Percentiles rank a stretch among this genome's conserved stretches.
phyloP scores from a whole-genome alignment of 2,329 filamentous ascomycete genomes.

The Elsinoe necatrix region DNA sequence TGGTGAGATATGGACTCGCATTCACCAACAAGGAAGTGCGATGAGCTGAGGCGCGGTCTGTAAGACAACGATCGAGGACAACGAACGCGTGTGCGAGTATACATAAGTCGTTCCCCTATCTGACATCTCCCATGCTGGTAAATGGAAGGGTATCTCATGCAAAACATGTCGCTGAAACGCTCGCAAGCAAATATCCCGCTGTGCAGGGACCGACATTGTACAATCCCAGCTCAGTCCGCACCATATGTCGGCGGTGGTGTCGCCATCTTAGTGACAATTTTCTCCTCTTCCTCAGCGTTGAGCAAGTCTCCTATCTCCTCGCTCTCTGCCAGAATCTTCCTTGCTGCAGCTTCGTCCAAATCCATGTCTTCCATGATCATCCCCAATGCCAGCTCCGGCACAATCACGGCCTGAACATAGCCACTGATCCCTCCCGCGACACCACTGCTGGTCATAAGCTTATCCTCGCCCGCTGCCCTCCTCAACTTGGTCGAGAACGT shows the following conservation, averaged over 20 bases:
- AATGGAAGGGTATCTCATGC: constrained; percentile 2
- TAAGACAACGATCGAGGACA: background rate
- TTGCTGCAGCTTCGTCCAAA: constrained; percentile 21
- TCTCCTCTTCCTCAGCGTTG: constrained; percentile 26
- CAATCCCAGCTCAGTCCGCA: background rate
- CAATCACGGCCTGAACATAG: constrained; percentile 30
- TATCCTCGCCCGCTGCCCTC: constrained; percentile 23
- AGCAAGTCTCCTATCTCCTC: constrained; percentile 28
- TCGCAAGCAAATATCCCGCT: background rate
- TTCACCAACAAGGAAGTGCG: constrained; percentile 26
- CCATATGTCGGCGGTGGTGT: constrained; percentile 14
- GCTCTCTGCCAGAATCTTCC: constrained; percentile 26
- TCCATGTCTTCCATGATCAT: constrained; percentile 30
- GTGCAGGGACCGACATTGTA: background rate
- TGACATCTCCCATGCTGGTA: background rate
- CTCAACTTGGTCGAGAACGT: constrained; percentile 25
- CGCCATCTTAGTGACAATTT: constrained; percentile 6
- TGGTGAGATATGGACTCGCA: constrained; percentile 70
- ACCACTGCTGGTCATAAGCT: constrained; percentile 26
- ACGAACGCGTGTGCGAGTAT: background rate
- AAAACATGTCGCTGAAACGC: background rate
- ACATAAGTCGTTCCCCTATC: background rate
- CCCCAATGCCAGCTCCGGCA: constrained; percentile 30
- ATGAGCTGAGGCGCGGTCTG: background rate
- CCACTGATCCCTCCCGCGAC: constrained; percentile 30